Conservation (phyloP, 495 filamentous ascomycete species). For the Hypoxylon lenormandii region DNA sequence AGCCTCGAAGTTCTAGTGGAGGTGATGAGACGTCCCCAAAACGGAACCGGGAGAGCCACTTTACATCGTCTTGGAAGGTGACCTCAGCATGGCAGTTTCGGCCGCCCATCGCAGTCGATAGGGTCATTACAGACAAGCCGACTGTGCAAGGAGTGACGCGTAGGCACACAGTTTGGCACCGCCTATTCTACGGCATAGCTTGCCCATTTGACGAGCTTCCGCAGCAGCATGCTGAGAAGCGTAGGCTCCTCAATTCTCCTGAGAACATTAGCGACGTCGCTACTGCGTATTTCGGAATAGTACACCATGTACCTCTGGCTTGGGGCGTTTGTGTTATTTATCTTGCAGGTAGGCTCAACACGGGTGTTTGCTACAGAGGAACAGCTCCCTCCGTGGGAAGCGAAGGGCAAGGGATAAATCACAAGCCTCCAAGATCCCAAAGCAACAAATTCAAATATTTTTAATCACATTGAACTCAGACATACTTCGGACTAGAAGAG, state of each 20-base stretch:
- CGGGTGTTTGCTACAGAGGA: conserved; percentile 24
- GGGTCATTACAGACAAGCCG: conserved; percentile 21
- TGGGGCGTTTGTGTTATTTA: no score
- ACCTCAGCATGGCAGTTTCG: conserved; percentile 49
- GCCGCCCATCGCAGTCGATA: conserved; percentile 40
- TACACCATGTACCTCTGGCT: conserved; percentile 29
- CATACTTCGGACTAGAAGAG: no score
- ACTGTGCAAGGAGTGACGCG: conserved; percentile 38
- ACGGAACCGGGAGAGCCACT: conserved; percentile 50
- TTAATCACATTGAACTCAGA: no score
- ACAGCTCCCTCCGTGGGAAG: no score
- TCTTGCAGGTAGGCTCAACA: no score
- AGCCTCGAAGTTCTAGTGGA: conserved; percentile 10
- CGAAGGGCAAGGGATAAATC: no score
- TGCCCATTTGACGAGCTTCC: conserved; percentile 31
- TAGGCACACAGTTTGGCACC: conserved; percentile 19
- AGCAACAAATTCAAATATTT: no score
- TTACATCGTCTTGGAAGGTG: conserved; percentile 43
- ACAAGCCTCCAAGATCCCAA: no score
- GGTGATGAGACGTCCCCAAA: conserved; percentile 20
- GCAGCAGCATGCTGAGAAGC: conserved; percentile 22
- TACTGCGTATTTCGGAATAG: conserved; percentile 1
- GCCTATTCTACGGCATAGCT: conserved; percentile 27
- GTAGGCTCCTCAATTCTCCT: conserved; percentile 30
- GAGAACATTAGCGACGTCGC: conserved; percentile 2